Evolutionary conservation across 768 basidiomycete genomes (phyloP), one percentile per base, ranked within the genome.

Genomic region (Tricholoma terreum): DNA sequence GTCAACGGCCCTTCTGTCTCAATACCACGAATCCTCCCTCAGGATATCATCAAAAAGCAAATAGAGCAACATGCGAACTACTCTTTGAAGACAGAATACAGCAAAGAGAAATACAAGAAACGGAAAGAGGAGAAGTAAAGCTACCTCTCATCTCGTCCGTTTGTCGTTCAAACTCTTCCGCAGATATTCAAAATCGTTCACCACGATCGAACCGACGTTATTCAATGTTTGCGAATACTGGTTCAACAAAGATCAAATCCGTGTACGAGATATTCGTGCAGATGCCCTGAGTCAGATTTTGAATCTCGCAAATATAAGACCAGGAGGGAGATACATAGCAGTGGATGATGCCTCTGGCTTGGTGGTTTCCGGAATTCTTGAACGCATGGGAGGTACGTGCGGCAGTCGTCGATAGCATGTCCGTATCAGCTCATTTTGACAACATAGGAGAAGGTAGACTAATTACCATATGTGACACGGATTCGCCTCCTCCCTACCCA

Each of bases 61-160:
- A 96, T 98, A 48, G 93, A 92, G 64, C 84, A 87, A 65, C 96
- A 98, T 65, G 87, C 90, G 30, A 90, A 92, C 64, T 99, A 90
- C 70, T 85, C 86, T 10, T 77, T 98, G 50, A 98, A 98, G 73
- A 98, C 95, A 1, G 97, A 96, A 71, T 98, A 95, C 72, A 94
- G 92, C 73, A 98, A 99, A 73, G 95, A 98, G 67, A 99, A 99
- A 70, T 99, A 98, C 73, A 89, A 84, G 70, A 96, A 95, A 71
- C 81, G 93, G 36, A 99, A 99, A 71, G 92, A 95, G 74, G 94
- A 92, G 56, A 99, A 98, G 95, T 96, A 67, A 62, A 86, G 69
- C 14, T 3, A 14, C 24, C 35, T 38, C 46, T 17, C 40, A 46
- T 34, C 10, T 40, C 27, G 52, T 38, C 21, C 34, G 12, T 22